Evolutionary conservation across 805 yeast genomes (phyloP).

Genomic region (Myxozyma nipponensis): DNA sequence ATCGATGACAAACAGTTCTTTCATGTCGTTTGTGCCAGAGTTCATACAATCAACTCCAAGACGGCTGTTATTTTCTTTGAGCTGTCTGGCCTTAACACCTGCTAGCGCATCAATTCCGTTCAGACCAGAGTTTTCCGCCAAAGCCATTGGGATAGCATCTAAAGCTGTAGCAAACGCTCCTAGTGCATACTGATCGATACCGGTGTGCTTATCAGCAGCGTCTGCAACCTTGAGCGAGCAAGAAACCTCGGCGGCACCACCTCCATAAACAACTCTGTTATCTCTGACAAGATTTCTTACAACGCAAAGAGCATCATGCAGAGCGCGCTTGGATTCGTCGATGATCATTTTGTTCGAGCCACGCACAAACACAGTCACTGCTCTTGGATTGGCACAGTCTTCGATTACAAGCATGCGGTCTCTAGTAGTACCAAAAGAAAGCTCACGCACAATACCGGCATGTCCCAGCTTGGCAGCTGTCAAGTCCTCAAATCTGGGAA

Average conservation of each 20-base stretch:
- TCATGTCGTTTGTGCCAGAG: conserved; percentile 85
- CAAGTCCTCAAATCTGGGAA: conserved; percentile 93
- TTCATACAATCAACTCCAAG: conserved; percentile 95
- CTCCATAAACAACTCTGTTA: conserved; percentile 95
- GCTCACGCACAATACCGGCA: conserved; percentile 80
- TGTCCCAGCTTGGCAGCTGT: conserved; percentile 75
- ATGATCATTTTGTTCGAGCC: conserved; percentile 98
- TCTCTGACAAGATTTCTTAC: conserved; percentile 93
- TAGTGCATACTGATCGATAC: conserved; percentile 97
- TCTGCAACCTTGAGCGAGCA: conserved; percentile 87
- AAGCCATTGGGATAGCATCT: conserved; percentile 87
- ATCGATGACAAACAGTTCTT: conserved; percentile 88
- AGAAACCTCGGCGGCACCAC: conserved; percentile 96
- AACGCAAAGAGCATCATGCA: conserved; percentile 95
- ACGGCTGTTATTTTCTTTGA: conserved; percentile 61
- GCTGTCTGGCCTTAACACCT: conserved; percentile 76
- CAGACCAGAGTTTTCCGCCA: conserved; percentile 96
- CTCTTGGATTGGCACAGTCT: conserved; percentile 78
- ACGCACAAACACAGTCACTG: conserved; percentile 88
- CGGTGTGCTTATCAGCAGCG: conserved; percentile 88
- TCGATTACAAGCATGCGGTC: conserved; percentile 95
- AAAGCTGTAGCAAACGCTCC: conserved; percentile 89
- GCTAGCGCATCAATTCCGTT: conserved; percentile 91
- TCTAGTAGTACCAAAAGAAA: conserved; percentile 93
- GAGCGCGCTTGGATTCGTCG: conserved; percentile 93